Evolutionary conservation across 1,284 basidiomycete species (phyloP), one percentile per base, ranked within the genome.

Genomic region (Sporisorium graminicola): DNA sequence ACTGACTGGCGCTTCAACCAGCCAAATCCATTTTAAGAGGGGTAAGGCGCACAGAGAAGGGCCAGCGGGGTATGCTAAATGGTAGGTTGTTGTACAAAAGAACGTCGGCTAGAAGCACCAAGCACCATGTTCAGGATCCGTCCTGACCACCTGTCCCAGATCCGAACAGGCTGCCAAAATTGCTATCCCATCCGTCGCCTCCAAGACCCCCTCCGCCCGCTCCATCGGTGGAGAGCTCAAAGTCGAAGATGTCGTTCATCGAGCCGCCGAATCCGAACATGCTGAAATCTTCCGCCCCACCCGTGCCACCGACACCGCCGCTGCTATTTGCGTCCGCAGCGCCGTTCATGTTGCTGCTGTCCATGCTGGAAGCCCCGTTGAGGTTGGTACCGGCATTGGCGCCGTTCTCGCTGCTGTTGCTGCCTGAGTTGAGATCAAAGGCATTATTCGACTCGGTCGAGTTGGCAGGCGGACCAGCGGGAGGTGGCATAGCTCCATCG

Each of bases 201-300:
- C 70, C 66, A 35, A 79, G 33, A 14, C 65, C 56, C n/a, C 57
- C 47, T 2, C 61, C 67, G 22, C 67, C 71, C 0, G 68, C 58
- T 5, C 64, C 74, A 31, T 74, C 74, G 29, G 74, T 77, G 29
- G 56, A 74, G 54, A 83, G 70, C 55, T 83, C 81, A 58, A 82
- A 82, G 59, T 83, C 81, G 35, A 83, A 83, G 50, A 83, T 80
- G 46, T 83, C 80, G 40, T 77, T 81, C 77, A 80, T 80, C 56
- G 70, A 74, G 13, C 74, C 77, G 58, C 77, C 77, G 20, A 78
- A 78, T 16, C 77, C 76, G 58, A 82, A 82, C 81, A 83, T 81
- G 55, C 73, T 72, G 26, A 82, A 81, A 54, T 83, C 82, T 42
- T 83, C 82, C 16, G 63, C 61, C 7, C 61, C 60, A 33, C 61